Evolutionary conservation across 768 basidiomycete genomes (phyloP), one percentile per base, ranked within the genome.

Genomic region (Albatrellus ellisii): DNA sequence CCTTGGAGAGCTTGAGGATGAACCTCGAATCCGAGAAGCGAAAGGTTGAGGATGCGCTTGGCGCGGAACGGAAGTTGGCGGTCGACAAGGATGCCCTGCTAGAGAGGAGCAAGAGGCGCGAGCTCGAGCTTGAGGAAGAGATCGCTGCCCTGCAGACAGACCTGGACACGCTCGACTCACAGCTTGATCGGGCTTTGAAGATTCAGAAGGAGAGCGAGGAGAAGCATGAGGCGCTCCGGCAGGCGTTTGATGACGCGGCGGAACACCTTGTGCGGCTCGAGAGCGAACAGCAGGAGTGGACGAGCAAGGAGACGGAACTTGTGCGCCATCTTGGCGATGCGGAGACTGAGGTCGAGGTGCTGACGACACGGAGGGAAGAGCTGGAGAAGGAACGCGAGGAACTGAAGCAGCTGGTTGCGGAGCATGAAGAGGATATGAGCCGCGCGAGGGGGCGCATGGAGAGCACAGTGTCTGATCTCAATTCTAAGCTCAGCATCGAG

Each of bases 231-330:
- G 67, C 73, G 11, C 65, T 88, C 38, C 70, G 76, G 21, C 64
- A 70, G 37, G 81, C 79, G 12, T 89, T 90, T 55, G 80, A 87
- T 39, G 69, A 88, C 50, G 88, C 89, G 15, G 83, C 86, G 1
- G 81, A 88, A 48, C 88, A 91, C 56, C 72, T 92, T 21, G 79
- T 85, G 6, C 71, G 79, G 0, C 61, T 94, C 26, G 92, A 97
- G 62, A 60, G 65, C 45, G 81, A 89, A 52, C 77, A 84, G 54
- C 71, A 75, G 43, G 69, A 70, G 12, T 84, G 80, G 79, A 62
- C 60, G 24, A 56, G 58, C 25, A 66, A 75, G 39, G 90, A 97
- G 57, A 58, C 55, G 0, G 80, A 81, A 42, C 64, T 90, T 4
- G 53, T 62, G 4, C 72, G 69, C 20, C 70, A 79, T 41, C 60